These are phyloP conservation scores for Leccinellum luteum DNA, from an alignment of 768 basidiomycete genomes.

Conservation along the genomic window DNA sequence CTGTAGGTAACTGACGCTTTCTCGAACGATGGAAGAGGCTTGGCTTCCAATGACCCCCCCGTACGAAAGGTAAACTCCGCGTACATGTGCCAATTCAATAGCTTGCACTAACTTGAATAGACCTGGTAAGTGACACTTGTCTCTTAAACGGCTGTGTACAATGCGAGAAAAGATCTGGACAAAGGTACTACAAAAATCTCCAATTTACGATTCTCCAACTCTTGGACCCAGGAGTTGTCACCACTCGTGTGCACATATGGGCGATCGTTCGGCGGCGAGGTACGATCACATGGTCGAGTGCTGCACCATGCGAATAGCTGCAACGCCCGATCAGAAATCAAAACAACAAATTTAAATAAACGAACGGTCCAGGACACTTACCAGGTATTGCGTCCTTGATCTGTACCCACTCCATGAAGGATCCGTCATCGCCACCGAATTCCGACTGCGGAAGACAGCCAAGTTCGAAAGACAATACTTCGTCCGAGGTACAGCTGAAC, in stretches of 20 bases:
- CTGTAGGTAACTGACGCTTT: too few species aligned
- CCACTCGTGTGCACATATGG: not conserved
- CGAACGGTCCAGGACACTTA: not conserved
- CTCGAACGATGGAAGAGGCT: too few species aligned
- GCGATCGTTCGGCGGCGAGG: not conserved
- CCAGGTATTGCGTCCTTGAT: slow-evolving; percentile 12
- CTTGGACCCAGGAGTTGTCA: too few species aligned
- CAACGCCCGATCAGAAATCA: not conserved
- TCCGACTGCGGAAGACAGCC: slow-evolving; percentile 8
- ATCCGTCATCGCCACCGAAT: slow-evolving; percentile 5
- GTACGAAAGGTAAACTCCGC: too few species aligned
- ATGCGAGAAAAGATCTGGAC: not conserved
- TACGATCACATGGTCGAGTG: slow-evolving; percentile 8
- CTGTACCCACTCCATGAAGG: slow-evolving; percentile 12
- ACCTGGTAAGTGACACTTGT: too few species aligned
- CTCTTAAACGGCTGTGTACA: not conserved
- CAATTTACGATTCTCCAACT: not conserved
- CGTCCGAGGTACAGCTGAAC: slow-evolving; percentile 6
- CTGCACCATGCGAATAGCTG: slow-evolving; percentile 14
- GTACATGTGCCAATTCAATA: too few species aligned
- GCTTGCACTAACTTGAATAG: too few species aligned
- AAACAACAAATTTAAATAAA: not conserved
- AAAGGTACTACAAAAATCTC: not conserved
- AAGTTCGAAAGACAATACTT: slow-evolving; percentile 15
- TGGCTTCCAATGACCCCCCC: too few species aligned